Conservation (phyloP, 2,329 filamentous ascomycete genomes). For the Penicillium sp. region DNA sequence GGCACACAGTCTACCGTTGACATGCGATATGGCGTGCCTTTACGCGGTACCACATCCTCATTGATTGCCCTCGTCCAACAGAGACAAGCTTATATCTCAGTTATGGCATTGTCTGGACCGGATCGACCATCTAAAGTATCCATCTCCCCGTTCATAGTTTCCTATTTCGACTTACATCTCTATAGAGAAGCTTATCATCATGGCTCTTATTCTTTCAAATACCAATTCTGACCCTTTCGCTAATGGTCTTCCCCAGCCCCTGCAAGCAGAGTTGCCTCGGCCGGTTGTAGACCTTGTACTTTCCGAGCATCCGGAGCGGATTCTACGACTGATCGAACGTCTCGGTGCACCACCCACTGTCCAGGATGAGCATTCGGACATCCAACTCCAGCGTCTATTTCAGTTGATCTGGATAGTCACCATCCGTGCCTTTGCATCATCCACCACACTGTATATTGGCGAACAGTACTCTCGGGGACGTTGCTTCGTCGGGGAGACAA, state of each 20-base stretch:
- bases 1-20: background rate
- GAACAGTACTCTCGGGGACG: background rate
- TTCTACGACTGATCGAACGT: background rate
- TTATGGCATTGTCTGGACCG: background rate
- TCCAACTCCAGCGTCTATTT: background rate
- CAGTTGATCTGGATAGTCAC: background rate
- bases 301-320: background rate
- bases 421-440: background rate
- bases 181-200: background rate
- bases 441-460: background rate
- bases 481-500: background rate
- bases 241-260: background rate
- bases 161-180: background rate
- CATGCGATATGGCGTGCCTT: background rate
- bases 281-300: background rate
- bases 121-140: background rate
- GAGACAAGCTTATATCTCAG: background rate
- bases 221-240: background rate
- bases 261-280: background rate
- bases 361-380: background rate
- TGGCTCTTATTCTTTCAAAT: conserved; percentile 11
- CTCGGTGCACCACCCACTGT: background rate
- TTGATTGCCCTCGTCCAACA: background rate
- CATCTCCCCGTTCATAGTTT: background rate
- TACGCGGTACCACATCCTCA: background rate